phyloP scores from a whole-genome alignment of 805 yeast species.

The Sungouiella thailandica region DNA sequence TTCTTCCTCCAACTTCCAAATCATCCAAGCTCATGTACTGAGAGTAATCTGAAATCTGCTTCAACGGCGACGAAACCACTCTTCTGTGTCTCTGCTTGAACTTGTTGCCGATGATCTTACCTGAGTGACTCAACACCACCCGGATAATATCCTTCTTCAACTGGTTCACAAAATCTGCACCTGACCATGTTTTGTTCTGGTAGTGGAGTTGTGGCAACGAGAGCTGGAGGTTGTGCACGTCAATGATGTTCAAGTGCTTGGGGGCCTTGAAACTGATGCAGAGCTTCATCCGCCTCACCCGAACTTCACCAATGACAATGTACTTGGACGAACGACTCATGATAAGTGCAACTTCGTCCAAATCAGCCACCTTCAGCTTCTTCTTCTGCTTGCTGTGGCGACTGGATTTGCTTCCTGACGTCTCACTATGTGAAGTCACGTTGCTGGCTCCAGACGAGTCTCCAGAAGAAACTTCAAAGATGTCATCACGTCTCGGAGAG shows the following conservation, averaged over 20 bases:
- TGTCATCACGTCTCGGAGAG: no score
- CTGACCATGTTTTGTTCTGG: conserved; percentile 64
- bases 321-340: conserved; percentile 40
- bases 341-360: conserved; percentile 37
- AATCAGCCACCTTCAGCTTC: conserved; percentile 6
- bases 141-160: conserved; percentile 61
- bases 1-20: conserved; percentile 29
- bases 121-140: conserved; percentile 60
- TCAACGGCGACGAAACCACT: conserved; percentile 26
- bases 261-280: conserved; percentile 75
- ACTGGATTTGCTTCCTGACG: conserved; percentile 3
- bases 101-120: conserved; percentile 75
- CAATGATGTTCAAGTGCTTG: conserved; percentile 62
- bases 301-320: conserved; percentile 34
- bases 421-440: not conserved
- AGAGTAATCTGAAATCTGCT: conserved; percentile 37
- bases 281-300: conserved; percentile 34
- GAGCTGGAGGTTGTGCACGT: conserved; percentile 70
- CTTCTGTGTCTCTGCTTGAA: conserved; percentile 39
- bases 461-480: not conserved
- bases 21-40: conserved; percentile 35
- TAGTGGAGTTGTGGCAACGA: conserved; percentile 51
- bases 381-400: no score
- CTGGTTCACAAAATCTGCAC: conserved; percentile 58
- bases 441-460: not conserved